phyloP scores from a whole-genome alignment of 2,329 filamentous ascomycete genomes.

The Colletotrichum tanaceti region DNA sequence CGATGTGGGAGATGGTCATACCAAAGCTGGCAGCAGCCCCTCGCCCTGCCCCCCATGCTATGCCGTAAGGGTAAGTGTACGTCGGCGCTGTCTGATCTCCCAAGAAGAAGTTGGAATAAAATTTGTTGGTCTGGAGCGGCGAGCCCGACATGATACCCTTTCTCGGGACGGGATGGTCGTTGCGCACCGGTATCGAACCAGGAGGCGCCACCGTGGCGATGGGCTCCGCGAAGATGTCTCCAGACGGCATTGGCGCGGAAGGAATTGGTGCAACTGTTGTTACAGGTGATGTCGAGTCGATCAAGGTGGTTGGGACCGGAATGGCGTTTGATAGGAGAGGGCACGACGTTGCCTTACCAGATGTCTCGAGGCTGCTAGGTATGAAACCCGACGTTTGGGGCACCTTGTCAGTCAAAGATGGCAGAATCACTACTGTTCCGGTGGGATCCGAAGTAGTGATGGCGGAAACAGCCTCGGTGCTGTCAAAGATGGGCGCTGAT shows the following conservation, averaged over 20 bases:
- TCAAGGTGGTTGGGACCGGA: slow-evolving; percentile 51
- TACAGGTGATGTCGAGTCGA: slow-evolving; percentile 40
- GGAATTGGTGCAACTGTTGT: slow-evolving; percentile 14
- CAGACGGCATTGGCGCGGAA: slow-evolving; percentile 44
- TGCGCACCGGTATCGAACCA: slow-evolving; percentile 56
- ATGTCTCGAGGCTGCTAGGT: slow-evolving; percentile 41
- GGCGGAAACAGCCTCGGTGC: slow-evolving; percentile 44
- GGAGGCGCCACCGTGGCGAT: slow-evolving; percentile 65
- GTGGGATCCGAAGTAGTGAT: slow-evolving; percentile 44
- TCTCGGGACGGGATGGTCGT: slow-evolving; percentile 70
- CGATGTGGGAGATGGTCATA: slow-evolving; percentile 79
- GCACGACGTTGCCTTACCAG: slow-evolving; percentile 41
- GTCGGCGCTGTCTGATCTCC: slow-evolving; percentile 75
- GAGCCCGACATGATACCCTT: slow-evolving; percentile 59
- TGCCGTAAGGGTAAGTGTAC: slow-evolving; percentile 81
- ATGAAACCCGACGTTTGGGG: slow-evolving; percentile 50
- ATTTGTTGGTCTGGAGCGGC: slow-evolving; percentile 81
- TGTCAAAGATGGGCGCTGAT: not conserved
- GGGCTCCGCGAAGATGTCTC: slow-evolving; percentile 67
- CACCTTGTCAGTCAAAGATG: slow-evolving; percentile 45
- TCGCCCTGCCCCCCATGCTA: slow-evolving; percentile 74
- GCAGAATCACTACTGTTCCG: slow-evolving; percentile 47
- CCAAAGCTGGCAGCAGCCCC: slow-evolving; percentile 78
- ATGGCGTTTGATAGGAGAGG: slow-evolving; percentile 50
- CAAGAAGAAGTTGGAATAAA: slow-evolving; percentile 84